Percentiles rank a stretch among this genome's conserved stretches.
phyloP scores from a whole-genome alignment of 805 yeast genomes.

The Candida orba region DNA sequence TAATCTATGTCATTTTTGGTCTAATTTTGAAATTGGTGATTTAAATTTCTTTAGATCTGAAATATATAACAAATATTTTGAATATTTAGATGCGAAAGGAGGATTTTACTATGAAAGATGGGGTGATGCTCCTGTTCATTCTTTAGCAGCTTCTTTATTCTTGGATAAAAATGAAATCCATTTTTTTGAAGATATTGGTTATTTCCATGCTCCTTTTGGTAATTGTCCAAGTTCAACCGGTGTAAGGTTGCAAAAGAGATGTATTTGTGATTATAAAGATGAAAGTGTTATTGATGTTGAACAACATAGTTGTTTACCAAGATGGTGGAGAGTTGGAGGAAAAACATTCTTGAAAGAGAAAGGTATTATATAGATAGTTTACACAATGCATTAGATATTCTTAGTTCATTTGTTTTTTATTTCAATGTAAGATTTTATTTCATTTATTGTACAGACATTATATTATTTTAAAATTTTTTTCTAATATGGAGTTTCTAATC shows the following conservation, averaged over 20 bases:
- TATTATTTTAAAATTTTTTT: neutral
- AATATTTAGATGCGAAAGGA: constrained; percentile 56
- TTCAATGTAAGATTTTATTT: too few relatives aligned
- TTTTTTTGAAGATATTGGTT: constrained; percentile 79
- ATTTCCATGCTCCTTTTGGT: constrained; percentile 62
- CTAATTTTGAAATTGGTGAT: constrained; percentile 74
- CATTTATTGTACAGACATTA: neutral
- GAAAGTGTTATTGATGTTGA: constrained; percentile 35
- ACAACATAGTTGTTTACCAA: constrained; percentile 54
- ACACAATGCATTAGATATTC: neutral
- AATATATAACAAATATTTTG: constrained; percentile 54
- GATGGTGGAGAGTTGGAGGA: constrained; percentile 77
- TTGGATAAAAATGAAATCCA: constrained; percentile 55
- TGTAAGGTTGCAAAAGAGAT: constrained; percentile 46
- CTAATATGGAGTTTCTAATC: constrained; percentile 41
- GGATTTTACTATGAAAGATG: constrained; percentile 85
- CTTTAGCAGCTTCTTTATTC: constrained; percentile 57
- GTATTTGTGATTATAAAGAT: constrained; percentile 48
- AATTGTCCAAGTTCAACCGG: constrained; percentile 52
- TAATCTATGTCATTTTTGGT: constrained; percentile 83
- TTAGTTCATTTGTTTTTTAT: neutral
- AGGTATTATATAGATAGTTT: constrained; percentile 13
- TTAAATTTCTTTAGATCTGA: constrained; percentile 65
- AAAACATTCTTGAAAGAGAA: constrained; percentile 44
- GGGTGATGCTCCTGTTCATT: constrained; percentile 95